A percentile compares a stretch with the other conserved stretches of the same genome.
These are phyloP conservation scores for Pythium scleroteichum DNA, from an alignment of 352 stramenopile species.

Conservation along the genomic window DNA sequence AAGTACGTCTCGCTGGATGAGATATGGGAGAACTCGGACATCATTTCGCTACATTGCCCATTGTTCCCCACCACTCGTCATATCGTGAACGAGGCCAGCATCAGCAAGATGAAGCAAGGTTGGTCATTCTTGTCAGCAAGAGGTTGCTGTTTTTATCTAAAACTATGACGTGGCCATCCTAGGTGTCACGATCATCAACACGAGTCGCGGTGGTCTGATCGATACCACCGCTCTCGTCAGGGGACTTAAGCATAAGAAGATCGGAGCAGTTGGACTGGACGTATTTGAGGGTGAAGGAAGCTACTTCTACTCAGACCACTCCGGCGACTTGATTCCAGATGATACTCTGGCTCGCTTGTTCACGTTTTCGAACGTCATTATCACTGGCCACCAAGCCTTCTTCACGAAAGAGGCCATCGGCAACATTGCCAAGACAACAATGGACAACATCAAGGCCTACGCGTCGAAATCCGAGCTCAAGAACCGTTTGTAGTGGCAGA, in stretches of 20 bases:
- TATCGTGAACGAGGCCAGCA: conserved; percentile 78
- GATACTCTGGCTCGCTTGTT: conserved; percentile 74
- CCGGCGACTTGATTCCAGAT: conserved; percentile 63
- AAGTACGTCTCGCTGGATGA: conserved; percentile 67
- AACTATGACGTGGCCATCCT: no score
- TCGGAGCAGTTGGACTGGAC: conserved; percentile 80
- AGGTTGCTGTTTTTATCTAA: not conserved
- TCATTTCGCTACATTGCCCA: conserved; percentile 89
- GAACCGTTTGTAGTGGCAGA: conserved; percentile 49
- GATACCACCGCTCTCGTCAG: conserved; percentile 81
- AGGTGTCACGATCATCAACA: conserved; percentile 90
- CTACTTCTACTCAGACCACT: conserved; percentile 81
- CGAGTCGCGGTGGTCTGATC: conserved; percentile 83
- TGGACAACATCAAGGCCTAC: conserved; percentile 74
- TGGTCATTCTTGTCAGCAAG: not conserved
- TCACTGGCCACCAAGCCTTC: conserved; percentile 81
- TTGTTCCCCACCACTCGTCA: conserved; percentile 82
- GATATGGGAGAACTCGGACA: conserved; percentile 67
- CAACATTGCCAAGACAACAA: conserved; percentile 73
- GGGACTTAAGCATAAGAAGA: conserved; percentile 77
- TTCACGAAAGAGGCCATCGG: conserved; percentile 77
- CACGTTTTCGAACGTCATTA: conserved; percentile 82
- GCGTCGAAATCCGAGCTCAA: conserved; percentile 39
- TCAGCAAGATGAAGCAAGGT: conserved; percentile 86
- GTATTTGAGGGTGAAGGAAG: conserved; percentile 86